These are phyloP conservation scores for Chalaropsis ovoidea DNA, from an alignment of 2,329 filamentous ascomycete genomes.

Conservation along the genomic window DNA sequence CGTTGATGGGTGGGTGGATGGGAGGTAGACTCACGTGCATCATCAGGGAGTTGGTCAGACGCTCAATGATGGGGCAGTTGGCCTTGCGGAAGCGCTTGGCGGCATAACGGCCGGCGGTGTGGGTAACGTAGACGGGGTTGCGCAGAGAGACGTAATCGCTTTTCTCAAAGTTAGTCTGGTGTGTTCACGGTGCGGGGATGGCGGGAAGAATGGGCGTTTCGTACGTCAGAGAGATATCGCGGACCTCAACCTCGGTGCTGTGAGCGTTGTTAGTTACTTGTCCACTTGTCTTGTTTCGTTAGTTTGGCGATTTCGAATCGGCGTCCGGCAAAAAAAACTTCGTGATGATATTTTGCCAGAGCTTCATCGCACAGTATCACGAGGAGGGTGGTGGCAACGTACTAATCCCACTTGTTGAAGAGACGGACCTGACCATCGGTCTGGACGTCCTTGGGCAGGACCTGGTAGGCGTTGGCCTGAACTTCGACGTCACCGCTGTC, in stretches of 20 bases:
- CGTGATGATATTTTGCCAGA: constrained; percentile 7
- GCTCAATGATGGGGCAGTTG: constrained; percentile 99
- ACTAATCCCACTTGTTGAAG: constrained; percentile 92
- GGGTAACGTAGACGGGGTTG: constrained; percentile 95
- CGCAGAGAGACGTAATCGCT: constrained; percentile 99
- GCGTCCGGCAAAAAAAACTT: constrained; percentile 12
- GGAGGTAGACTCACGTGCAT: constrained; percentile 56
- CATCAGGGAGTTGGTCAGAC: constrained; percentile 99
- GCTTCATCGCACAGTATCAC: constrained; percentile 18
- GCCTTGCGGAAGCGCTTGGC: constrained; percentile 99
- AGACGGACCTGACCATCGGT: constrained; percentile 91
- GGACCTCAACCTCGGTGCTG: constrained; percentile 81
- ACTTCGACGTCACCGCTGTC: constrained; percentile 91
- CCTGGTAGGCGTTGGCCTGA: constrained; percentile 62
- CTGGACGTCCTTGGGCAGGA: constrained; percentile 87
- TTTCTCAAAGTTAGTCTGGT: constrained; percentile 27
- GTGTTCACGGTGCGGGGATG: constrained; percentile 1
- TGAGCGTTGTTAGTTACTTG: constrained; percentile 19
- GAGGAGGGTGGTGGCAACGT: constrained; percentile 21
- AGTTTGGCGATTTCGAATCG: neutral
- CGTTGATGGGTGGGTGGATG: neutral
- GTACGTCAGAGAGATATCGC: constrained; percentile 99
- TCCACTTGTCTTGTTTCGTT: neutral
- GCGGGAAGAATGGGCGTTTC: constrained; percentile 24
- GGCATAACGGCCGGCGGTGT: constrained; percentile 97